phyloP scores from a whole-genome alignment of 371 early-diverging fungal genomes.

The Saksenaea oblongispora region DNA sequence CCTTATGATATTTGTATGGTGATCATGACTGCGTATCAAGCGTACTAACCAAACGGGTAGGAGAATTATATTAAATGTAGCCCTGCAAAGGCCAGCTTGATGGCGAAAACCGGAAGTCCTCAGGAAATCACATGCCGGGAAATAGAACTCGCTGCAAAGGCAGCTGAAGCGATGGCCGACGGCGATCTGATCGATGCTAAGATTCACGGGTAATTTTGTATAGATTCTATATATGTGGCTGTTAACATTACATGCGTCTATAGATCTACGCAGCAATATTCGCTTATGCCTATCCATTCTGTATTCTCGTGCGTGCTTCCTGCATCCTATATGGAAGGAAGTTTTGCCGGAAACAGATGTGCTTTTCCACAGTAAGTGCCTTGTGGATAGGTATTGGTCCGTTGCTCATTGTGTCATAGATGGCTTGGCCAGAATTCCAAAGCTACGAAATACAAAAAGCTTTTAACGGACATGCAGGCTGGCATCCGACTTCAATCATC shows the following conservation, averaged over 20 bases:
- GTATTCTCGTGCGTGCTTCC: conserved; percentile 91
- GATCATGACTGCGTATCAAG: not conserved
- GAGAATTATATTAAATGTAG: conserved; percentile 49
- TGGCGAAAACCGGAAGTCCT: conserved; percentile 12
- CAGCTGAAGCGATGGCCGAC: conserved; percentile 91
- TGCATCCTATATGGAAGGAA: conserved; percentile 75
- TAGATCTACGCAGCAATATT: conserved; percentile 81
- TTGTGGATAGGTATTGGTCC: not conserved
- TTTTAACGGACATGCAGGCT: conserved; percentile 79
- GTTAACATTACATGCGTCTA: not conserved
- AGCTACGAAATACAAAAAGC: conserved; percentile 69
- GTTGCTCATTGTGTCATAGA: conserved; percentile 30
- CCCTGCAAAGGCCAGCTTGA: conserved; percentile 23
- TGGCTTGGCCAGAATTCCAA: conserved; percentile 97
- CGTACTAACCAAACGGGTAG: conserved; percentile 21
- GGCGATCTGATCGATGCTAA: conserved; percentile 84
- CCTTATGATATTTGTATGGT: conserved; percentile 87
- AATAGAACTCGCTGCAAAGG: conserved; percentile 70
- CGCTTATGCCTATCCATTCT: conserved; percentile 91
- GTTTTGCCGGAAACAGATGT: conserved; percentile 28
- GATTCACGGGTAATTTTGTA: conserved; percentile 71
- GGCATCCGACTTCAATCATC: conserved; percentile 84
- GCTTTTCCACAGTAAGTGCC: conserved; percentile 53
- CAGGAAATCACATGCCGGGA: conserved; percentile 25
- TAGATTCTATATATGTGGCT: conserved; percentile 5